Percentiles rank a stretch among this genome's conserved stretches.
These are phyloP conservation scores for Sporothrix brunneoviolacea DNA, from an alignment of 2,329 filamentous ascomycete species.

Conservation along the genomic window DNA sequence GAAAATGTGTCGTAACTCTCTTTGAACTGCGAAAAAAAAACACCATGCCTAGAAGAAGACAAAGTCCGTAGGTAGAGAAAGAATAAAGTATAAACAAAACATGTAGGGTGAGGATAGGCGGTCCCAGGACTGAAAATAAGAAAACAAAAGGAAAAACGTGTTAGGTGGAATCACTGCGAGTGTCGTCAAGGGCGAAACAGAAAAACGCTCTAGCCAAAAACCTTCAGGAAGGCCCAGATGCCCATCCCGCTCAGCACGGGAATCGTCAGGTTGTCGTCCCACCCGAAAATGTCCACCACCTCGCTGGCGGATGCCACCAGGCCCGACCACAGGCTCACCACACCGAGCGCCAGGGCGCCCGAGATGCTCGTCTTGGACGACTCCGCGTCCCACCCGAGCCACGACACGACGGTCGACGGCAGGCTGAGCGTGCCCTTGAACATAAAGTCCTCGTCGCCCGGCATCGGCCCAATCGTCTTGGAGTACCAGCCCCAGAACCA, in stretches of 20 bases:
- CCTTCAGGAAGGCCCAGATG: conserved; percentile 83
- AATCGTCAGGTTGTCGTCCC: conserved; percentile 97
- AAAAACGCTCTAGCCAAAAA: conserved; percentile 54
- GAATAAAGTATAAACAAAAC: not conserved
- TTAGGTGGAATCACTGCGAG: not conserved
- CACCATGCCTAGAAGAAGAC: no score
- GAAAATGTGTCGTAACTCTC: not conserved
- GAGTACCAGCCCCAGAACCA: conserved; percentile 86
- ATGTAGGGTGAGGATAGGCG: not conserved
- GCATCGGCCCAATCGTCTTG: conserved; percentile 58
- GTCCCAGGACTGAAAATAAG: no score
- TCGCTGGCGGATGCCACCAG: conserved; percentile 83
- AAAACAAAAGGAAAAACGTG: not conserved
- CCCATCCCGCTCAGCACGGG: conserved; percentile 83
- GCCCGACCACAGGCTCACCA: conserved; percentile 84
- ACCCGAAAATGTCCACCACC: conserved; percentile 82
- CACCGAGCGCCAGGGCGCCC: conserved; percentile 65
- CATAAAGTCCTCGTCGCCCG: conserved; percentile 69
- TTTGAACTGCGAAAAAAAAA: not conserved
- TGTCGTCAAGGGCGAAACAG: not conserved
- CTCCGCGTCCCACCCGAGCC: conserved; percentile 7
- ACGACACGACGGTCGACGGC: conserved; percentile 46
- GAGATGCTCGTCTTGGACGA: conserved; percentile 54
- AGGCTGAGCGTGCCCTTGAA: conserved; percentile 73
- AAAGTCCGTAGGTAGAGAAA: not conserved